A percentile compares a stretch with the other conserved stretches of the same genome.
These are phyloP conservation scores for Neltuma alba DNA, from an alignment of 306 rosid genomes.

Conservation along the genomic window DNA sequence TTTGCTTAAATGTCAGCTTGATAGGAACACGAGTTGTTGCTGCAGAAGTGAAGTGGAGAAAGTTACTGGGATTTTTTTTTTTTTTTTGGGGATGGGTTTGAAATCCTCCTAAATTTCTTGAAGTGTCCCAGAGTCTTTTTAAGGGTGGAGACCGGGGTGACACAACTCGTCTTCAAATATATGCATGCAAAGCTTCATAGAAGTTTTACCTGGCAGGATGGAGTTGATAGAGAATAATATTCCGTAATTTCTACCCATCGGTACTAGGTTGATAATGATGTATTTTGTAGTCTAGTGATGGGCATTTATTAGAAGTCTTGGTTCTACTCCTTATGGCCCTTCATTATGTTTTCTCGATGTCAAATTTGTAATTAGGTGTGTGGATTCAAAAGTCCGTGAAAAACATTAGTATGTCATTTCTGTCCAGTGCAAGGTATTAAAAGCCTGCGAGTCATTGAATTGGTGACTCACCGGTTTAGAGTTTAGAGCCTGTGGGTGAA, in stretches of 20 bases:
- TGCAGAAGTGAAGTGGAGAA: neutral
- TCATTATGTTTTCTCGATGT: neutral
- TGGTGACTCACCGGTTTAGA: no score
- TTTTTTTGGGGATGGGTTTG: no score
- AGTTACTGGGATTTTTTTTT: no score
- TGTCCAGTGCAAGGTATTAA: no score
- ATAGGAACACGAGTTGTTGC: neutral
- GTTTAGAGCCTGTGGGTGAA: no score
- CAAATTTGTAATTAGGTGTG: slow-evolving; percentile 42
- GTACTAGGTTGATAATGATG: neutral
- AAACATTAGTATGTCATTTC: no score
- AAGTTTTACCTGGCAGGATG: neutral
- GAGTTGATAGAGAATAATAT: neutral
- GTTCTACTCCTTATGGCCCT: neutral
- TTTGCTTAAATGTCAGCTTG: neutral
- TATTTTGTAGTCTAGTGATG: neutral
- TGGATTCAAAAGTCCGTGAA: slow-evolving; percentile 43
- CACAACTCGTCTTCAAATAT: neutral
- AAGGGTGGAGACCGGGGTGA: no score
- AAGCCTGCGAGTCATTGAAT: no score
- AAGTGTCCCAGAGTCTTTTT: no score
- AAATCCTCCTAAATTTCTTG: no score
- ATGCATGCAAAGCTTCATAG: neutral
- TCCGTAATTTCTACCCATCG: neutral
- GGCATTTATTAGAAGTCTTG: neutral